Evolutionary conservation across 169 alveolate genomes (phyloP).

Genomic region (Pseudocohnilembus persalinus): DNA sequence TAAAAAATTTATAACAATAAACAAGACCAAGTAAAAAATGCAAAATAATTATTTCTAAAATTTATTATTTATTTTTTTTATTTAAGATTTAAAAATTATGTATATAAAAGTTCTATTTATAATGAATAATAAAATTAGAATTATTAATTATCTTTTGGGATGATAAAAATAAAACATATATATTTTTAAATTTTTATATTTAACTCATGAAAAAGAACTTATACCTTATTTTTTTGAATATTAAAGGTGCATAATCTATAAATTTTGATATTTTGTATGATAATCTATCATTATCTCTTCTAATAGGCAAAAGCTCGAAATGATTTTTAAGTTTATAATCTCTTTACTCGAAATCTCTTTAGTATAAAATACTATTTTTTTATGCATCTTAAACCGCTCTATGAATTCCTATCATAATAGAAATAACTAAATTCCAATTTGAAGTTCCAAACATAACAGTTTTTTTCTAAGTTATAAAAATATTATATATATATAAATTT

Average conservation of each 20-base stretch:
- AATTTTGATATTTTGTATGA: slow-evolving; percentile 65
- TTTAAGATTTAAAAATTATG: too few relatives aligned
- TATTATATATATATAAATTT: not conserved
- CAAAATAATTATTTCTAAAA: too few relatives aligned
- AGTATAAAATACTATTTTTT: slow-evolving; percentile 6
- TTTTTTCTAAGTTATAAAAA: slow-evolving; percentile 4
- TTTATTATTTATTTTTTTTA: too few relatives aligned
- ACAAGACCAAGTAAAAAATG: too few relatives aligned
- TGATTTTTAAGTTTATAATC: slow-evolving; percentile 44
- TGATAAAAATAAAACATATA: too few relatives aligned
- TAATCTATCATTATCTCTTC: slow-evolving; percentile 20
- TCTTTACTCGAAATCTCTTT: slow-evolving; percentile 16
- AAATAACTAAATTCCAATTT: slow-evolving; percentile 64
- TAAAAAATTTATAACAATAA: too few relatives aligned
- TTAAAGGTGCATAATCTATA: slow-evolving; percentile 76
- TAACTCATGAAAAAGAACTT: too few relatives aligned
- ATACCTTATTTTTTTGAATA: slow-evolving; percentile 56
- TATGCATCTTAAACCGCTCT: slow-evolving; percentile 58
- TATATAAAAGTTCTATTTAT: too few relatives aligned
- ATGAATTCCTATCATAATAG: slow-evolving; percentile 72
- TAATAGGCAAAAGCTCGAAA: slow-evolving; percentile 44
- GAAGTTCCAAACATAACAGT: slow-evolving; percentile 55
- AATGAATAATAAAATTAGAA: too few relatives aligned
- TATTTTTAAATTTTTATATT: too few relatives aligned
- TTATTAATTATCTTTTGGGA: too few relatives aligned